A percentile compares a stretch with the other conserved stretches of the same genome.
These are phyloP conservation scores for Candida parachauliodes DNA, from an alignment of 805 yeast genomes.

Conservation along the genomic window DNA sequence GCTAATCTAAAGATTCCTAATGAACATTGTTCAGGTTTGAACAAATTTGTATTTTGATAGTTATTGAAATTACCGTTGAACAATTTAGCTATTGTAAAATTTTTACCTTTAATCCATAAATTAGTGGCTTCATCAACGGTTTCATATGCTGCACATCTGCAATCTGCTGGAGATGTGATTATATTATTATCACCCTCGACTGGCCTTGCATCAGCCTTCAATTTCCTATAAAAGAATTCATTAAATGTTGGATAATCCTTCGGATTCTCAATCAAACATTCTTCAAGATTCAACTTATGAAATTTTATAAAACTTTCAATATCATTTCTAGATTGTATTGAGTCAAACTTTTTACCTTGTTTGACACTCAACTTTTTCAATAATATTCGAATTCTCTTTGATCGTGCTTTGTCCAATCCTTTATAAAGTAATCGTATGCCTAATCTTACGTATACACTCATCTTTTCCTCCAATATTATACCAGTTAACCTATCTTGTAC, in stretches of 20 bases:
- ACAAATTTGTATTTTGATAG: constrained; percentile 37
- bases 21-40: constrained; percentile 45
- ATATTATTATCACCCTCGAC: constrained; percentile 58
- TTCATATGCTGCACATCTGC: constrained; percentile 71
- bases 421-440: constrained; percentile 84
- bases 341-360: constrained; percentile 84
- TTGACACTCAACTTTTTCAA: constrained; percentile 65
- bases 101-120: constrained; percentile 87
- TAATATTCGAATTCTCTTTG: constrained; percentile 55
- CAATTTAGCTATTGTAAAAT: constrained; percentile 64
- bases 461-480: constrained; percentile 85
- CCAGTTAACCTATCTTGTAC: constrained; percentile 93
- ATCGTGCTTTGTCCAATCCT: constrained; percentile 62
- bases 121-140: constrained; percentile 58
- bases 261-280: constrained; percentile 52
- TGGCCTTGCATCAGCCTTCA: constrained; percentile 68
- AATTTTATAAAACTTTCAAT: constrained; percentile 78
- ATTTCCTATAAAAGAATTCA: constrained; percentile 80
- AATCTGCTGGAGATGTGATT: constrained; percentile 81
- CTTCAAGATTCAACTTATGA: constrained; percentile 72
- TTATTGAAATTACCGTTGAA: constrained; percentile 44
- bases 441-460: constrained; percentile 81
- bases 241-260: constrained; percentile 66
- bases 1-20: constrained; percentile 84
- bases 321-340: constrained; percentile 58